Evolutionary conservation across 106 monocot species (phyloP).

Genomic region (Dioscorea zingiberensis): DNA sequence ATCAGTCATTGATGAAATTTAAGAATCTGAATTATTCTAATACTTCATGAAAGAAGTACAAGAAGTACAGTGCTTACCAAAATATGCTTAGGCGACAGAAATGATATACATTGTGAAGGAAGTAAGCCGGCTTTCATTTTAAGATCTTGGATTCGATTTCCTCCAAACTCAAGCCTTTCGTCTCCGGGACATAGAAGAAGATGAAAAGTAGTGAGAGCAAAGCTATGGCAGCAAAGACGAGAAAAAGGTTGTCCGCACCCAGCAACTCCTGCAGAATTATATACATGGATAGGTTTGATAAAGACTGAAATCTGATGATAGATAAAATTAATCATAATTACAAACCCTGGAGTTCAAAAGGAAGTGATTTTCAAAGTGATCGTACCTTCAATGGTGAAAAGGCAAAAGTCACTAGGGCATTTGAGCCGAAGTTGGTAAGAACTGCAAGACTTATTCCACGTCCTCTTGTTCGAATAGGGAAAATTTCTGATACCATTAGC

Average conservation of each 20-base stretch:
- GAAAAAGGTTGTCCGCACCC: constrained; percentile 81
- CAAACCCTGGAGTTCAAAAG: neutral
- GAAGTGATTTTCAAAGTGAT: neutral
- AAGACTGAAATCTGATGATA: too few relatives aligned
- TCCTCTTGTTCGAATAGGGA: constrained; percentile 85
- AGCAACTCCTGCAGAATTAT: constrained; percentile 56
- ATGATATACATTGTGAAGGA: too few relatives aligned
- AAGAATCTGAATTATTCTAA: too few relatives aligned
- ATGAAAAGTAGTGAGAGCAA: constrained; percentile 77
- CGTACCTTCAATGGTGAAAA: constrained; percentile 82
- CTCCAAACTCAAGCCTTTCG: constrained; percentile 90
- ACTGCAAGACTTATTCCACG: constrained; percentile 95
- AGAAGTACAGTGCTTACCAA: too few relatives aligned
- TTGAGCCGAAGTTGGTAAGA: constrained; percentile 85
- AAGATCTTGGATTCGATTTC: constrained; percentile 88
- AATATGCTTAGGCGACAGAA: too few relatives aligned
- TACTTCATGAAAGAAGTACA: too few relatives aligned
- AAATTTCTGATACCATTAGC: constrained; percentile 98
- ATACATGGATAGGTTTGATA: neutral
- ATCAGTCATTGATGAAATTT: too few relatives aligned
- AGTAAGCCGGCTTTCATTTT: constrained; percentile 23
- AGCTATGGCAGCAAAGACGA: constrained; percentile 76
- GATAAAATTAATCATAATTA: neutral
- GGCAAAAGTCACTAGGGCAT: constrained; percentile 96
- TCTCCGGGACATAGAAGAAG: constrained; percentile 73